Percentiles rank a stretch among this genome's conserved stretches.
phyloP scores from a whole-genome alignment of 1,284 basidiomycete species.

The Schizophyllum amplum region DNA sequence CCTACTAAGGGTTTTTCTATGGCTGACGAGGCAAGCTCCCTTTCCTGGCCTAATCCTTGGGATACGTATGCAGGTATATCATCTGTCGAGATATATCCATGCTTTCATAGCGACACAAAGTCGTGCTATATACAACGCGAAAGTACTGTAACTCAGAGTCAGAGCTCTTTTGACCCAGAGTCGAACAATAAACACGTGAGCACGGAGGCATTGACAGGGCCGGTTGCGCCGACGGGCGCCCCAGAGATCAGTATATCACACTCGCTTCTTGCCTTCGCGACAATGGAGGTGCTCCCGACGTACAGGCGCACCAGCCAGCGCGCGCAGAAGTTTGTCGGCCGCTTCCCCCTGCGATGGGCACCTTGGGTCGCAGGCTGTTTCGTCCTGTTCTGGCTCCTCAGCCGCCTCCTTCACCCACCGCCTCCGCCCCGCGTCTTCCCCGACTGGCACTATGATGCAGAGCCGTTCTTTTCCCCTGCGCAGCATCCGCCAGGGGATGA shows the following conservation, averaged over 20 bases:
- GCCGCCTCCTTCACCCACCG: constrained; percentile 7
- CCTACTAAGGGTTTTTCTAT: no score
- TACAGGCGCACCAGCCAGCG: background rate
- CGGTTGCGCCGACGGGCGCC: no score
- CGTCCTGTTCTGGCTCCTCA: constrained; percentile 10
- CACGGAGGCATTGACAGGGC: background rate
- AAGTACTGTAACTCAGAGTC: no score
- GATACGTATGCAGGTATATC: no score
- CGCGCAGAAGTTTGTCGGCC: constrained; percentile 6
- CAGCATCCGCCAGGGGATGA: constrained; percentile 9
- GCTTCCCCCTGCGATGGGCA: constrained; percentile 20
- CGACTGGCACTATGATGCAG: constrained; percentile 8
- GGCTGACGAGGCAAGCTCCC: no score
- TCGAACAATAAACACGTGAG: no score
- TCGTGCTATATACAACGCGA: no score
- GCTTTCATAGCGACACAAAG: no score
- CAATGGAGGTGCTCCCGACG: background rate
- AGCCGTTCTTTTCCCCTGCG: constrained; percentile 16
- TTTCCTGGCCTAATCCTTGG: no score
- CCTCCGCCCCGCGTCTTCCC: constrained; percentile 6
- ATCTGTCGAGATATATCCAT: no score
- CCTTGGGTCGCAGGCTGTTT: constrained; percentile 15
- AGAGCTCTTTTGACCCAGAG: no score
- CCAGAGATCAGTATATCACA: background rate
- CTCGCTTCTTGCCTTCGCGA: background rate